Percentiles rank a stretch among this genome's conserved stretches.
Conservation (phyloP, 352 stramenopile species). For the Globisporangium nodosum region DNA sequence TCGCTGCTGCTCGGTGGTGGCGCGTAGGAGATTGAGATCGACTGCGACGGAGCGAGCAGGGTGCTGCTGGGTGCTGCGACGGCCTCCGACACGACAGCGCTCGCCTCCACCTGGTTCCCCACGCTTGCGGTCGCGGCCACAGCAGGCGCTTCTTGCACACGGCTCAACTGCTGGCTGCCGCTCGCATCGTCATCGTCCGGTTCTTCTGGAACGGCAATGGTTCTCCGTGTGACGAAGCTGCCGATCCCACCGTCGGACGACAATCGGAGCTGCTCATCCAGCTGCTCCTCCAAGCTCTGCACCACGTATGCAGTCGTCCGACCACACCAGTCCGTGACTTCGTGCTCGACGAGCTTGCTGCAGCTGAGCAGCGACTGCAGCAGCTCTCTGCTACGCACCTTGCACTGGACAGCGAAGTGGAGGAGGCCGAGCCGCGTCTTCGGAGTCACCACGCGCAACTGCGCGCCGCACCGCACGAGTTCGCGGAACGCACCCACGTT, state of each 20-base stretch:
- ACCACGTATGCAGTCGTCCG: constrained; percentile 27
- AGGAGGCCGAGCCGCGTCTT: constrained; percentile 41
- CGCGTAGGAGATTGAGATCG: neutral
- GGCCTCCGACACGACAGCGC: neutral
- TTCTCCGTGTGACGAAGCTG: neutral
- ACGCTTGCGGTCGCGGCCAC: neutral
- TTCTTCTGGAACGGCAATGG: constrained; percentile 13
- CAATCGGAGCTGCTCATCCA: constrained; percentile 1
- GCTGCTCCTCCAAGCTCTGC: constrained; percentile 6
- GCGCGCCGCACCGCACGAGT: constrained; percentile 40
- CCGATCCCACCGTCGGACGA: neutral
- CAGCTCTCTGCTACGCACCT: constrained; percentile 11
- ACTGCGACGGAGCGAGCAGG: neutral
- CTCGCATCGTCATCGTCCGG: constrained; percentile 1
- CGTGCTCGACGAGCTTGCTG: constrained; percentile 8
- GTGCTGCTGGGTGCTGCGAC: neutral
- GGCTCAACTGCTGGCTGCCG: neutral
- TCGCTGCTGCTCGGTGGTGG: neutral
- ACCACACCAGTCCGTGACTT: constrained; percentile 32
- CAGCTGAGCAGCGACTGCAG: constrained; percentile 10
- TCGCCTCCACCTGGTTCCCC: neutral
- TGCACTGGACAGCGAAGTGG: constrained; percentile 28
- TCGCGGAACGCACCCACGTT: constrained; percentile 43
- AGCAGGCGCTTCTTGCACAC: neutral
- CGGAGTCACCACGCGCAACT: constrained; percentile 36